These are phyloP conservation scores for Pinus tabuliformis DNA, from an alignment of 75 land plant species.

Conservation along the genomic window DNA sequence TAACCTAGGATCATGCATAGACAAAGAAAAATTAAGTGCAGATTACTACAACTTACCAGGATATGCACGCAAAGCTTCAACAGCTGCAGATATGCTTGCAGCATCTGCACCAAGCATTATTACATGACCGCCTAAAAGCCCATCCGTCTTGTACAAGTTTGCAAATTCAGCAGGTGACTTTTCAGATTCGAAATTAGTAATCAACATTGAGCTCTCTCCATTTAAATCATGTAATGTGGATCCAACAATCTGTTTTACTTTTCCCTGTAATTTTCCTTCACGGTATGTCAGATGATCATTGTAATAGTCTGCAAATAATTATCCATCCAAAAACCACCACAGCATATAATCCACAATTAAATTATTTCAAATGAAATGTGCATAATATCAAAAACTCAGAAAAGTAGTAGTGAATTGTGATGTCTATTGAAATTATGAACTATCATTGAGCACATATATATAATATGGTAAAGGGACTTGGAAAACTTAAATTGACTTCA, in stretches of 20 bases:
- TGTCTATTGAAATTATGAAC: background rate
- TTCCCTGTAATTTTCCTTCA: slow-evolving; percentile 51
- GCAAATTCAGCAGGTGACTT: slow-evolving; percentile 86
- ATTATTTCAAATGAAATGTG: background rate
- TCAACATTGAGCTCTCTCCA: slow-evolving; percentile 42
- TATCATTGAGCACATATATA: background rate
- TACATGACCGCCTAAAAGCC: slow-evolving; percentile 81
- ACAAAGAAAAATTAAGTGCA: background rate
- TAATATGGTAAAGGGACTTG: no score
- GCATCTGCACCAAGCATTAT: slow-evolving; percentile 98
- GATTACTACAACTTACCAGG: slow-evolving; percentile 53
- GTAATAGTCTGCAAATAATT: background rate
- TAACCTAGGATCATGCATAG: background rate
- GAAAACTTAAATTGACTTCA: no score
- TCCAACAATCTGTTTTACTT: slow-evolving; percentile 98
- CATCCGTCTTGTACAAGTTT: slow-evolving; percentile 74
- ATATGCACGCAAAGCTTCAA: slow-evolving; percentile 80
- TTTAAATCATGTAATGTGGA: slow-evolving; percentile 78
- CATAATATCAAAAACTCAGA: background rate
- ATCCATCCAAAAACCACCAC: background rate
- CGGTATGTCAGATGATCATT: background rate
- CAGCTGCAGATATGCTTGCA: slow-evolving; percentile 63
- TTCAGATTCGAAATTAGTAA: slow-evolving; percentile 91
- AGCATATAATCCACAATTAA: background rate
- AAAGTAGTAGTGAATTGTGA: background rate